Percentiles rank a stretch among this genome's conserved stretches.
phyloP scores from a whole-genome alignment of 352 stramenopile species.

The Vaucheria bursata region DNA sequence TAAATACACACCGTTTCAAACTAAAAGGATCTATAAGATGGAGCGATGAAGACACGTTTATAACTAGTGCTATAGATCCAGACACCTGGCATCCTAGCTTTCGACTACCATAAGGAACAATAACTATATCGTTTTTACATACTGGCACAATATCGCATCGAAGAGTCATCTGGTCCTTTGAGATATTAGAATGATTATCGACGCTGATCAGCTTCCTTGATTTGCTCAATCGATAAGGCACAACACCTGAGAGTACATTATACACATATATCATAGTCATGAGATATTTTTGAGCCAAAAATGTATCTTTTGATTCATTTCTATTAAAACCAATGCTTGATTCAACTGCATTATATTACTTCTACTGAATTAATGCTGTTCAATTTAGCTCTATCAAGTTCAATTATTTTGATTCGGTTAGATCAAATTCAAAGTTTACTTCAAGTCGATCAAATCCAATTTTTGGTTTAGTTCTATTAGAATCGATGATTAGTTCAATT shows the following conservation, averaged over 20 bases:
- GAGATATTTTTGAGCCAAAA: no score
- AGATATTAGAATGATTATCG: slow-evolving; percentile 95
- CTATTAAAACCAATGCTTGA: no score
- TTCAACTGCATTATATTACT: no score
- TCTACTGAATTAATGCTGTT: no score
- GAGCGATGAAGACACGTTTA: slow-evolving; percentile 87
- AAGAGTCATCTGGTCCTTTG: slow-evolving; percentile 84
- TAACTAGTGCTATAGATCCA: slow-evolving; percentile 74
- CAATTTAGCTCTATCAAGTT: no score
- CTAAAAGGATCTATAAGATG: slow-evolving; percentile 95
- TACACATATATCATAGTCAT: no score
- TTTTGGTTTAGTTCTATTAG: no score
- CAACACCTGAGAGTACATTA: not conserved
- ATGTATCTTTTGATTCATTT: no score
- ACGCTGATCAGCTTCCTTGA: slow-evolving; percentile 95
- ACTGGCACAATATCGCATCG: slow-evolving; percentile 91
- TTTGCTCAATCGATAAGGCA: slow-evolving; percentile 60
- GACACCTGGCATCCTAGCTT: slow-evolving; percentile 72
- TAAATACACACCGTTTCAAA: slow-evolving; percentile 62
- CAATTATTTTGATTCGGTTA: no score
- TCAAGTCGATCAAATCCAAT: no score
- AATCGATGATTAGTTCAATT: no score
- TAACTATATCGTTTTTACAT: slow-evolving; percentile 84
- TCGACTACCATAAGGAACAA: slow-evolving; percentile 65
- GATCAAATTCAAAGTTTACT: no score